These are phyloP conservation scores for Apiospora rasikravindrae DNA, from an alignment of 2,329 filamentous ascomycete species.

Conservation along the genomic window DNA sequence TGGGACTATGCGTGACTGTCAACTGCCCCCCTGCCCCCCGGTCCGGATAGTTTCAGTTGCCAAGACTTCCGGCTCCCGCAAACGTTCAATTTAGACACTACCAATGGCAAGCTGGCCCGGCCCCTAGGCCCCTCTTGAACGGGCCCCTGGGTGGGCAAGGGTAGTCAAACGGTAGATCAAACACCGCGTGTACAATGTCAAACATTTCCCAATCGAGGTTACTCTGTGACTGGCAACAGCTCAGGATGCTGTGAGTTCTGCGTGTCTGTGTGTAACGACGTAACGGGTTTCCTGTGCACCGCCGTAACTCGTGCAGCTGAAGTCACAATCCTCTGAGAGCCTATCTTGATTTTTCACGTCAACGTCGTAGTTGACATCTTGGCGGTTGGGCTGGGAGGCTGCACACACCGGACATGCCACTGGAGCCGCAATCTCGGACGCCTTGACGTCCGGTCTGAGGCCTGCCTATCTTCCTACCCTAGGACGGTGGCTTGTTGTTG, in stretches of 20 bases:
- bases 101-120: not conserved
- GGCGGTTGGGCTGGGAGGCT: not conserved
- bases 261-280: not conserved
- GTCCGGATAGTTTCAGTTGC: slow-evolving; percentile 7
- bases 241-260: not conserved
- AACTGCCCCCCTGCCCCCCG: not conserved
- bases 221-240: not conserved
- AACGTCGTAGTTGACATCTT: not conserved
- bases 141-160: not conserved
- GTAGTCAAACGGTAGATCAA: slow-evolving; percentile 17
- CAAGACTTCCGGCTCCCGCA: slow-evolving; percentile 8
- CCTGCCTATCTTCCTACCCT: slow-evolving; percentile 14
- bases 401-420: not conserved
- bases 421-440: slow-evolving; percentile 9
- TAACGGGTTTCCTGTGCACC: not conserved
- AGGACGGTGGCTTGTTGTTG: not conserved
- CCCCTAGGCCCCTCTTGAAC: not conserved
- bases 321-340: not conserved
- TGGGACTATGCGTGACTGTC: not conserved
- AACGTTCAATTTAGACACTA: slow-evolving; percentile 8
- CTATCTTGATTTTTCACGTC: not conserved
- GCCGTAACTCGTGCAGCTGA: not conserved
- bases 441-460: slow-evolving; percentile 1
- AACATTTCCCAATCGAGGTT: slow-evolving; percentile 8
- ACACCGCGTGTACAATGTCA: slow-evolving; percentile 8